Base-by-base conservation (phyloP, 148 eudicot species). In the Hydrangea macrophylla region DNA sequence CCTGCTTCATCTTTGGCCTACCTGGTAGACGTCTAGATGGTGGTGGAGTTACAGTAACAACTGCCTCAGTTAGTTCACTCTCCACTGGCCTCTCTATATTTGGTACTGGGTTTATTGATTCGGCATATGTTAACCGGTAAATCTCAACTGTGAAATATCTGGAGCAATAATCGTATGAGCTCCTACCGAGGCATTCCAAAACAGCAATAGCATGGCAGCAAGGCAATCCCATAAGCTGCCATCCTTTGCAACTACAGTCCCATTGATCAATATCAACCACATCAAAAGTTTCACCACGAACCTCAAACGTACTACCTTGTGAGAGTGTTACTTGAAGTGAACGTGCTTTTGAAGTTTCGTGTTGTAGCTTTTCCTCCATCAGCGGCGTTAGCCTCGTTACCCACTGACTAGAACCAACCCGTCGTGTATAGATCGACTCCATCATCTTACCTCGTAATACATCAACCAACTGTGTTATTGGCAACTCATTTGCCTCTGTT, bases 221-320 rank as follows among this genome's bases (percentile, higher is more conserved):
- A 60, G 87, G 87, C 64, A 83, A 37, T 37, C 87, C 87, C 32
- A 53, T 75, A 32, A 80, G 76, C 67, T 80, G 87, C 87, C 87
- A 83, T 45, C 58, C 70, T 50, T 69, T 80, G 80, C 87, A 83
- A 72, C 80, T 75, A 67, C 87, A 83, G 17, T 64, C 60, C 80
- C 84, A 80, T 11, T 62, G 71, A 55, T 67, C 80, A 60, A 83
- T 70, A 50, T 80, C 84, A 31, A 83, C 84, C 12, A 55, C 9
- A 53, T 64, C 72, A 54, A 78, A 44, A 48, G 79, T 53, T 28
- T 76, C 82, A 55, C 75, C 87, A 70, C 60, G 75, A 31, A 83
- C 87, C 64, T 80, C 81, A 64, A 80, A 83, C 40, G 67, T 55
- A 70, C 60, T 70, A 20, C 72, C 84, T 33, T 75, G 73, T 45